Base-by-base conservation (phyloP, 805 yeast genomes). In the Scheffersomyces lignosus region DNA sequence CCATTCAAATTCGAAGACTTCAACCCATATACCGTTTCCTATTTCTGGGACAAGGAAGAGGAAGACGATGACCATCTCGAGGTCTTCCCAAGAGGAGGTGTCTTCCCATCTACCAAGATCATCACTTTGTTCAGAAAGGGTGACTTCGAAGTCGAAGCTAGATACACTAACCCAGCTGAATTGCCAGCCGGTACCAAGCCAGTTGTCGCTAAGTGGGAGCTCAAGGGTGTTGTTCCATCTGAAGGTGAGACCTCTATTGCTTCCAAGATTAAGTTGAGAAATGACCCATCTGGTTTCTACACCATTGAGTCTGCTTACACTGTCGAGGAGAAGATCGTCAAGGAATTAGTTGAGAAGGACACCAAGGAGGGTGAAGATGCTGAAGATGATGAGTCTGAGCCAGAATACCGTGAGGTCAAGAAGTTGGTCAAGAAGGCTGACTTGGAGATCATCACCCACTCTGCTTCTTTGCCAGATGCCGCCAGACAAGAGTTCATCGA, bases 1-100 rank as follows among this genome's bases (percentile, higher is more conserved):
- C 96, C 96, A 51, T 93, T 93, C 84, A 91, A 91, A 73, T 93
- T 90, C 63, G 96, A 91, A 74, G 99, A 93, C 66, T 71, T 81
- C 64, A 91, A 90, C 80, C 84, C 81, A 58, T 79, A 79, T 80
- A 81, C 96, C 18, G 96, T 93, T 49, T 84, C 97, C 27, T 93
- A 88, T 81, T 78, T 70, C 69, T 95, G 99, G 98, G 95, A 83
- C 62, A 79, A 90, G 62, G 87, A 87, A 65, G 90, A 79, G 41
- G 98, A 87, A 66, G 98, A 89, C 59, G 84, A 87, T 43, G 86
- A 78, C 60, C 89, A 87, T 62, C 75, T 93, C 66, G 98, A 93
- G 73, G 99, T 93, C 38, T 93, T 93, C 95, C 95, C 96, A 60
- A 78, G 77, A 56, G 96, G 96, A 43, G 90, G 95, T 42, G 60